Evolutionary conservation across 2,329 filamentous ascomycete genomes (phyloP).

Genomic region (Aspergillus calidoustus): DNA sequence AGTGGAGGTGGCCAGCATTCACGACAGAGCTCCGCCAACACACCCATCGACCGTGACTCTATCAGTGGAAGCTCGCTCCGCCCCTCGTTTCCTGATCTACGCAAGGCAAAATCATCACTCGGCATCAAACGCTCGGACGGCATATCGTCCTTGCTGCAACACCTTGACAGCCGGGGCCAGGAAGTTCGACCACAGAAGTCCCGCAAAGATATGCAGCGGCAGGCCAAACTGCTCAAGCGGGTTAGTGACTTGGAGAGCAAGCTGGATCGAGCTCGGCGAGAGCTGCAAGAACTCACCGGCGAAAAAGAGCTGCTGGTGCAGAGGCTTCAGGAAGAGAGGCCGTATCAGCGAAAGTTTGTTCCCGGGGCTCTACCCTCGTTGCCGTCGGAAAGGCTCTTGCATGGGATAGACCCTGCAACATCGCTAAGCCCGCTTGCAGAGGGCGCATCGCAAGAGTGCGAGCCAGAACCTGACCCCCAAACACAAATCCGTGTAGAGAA

Average conservation of each 20-base stretch:
- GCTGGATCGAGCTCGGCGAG: conserved; percentile 58
- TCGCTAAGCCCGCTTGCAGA: conserved; percentile 16
- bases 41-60: conserved; percentile 19
- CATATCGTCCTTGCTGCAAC: conserved; percentile 34
- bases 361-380: conserved; percentile 50
- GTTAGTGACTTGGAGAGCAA: conserved; percentile 66
- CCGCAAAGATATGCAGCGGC: conserved; percentile 61
- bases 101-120: conserved; percentile 38
- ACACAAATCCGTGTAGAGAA: background rate
- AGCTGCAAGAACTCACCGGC: conserved; percentile 56
- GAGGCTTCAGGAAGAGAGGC: conserved; percentile 30
- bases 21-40: conserved; percentile 22
- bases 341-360: conserved; percentile 43
- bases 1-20: conserved; percentile 22
- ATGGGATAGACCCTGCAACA: conserved; percentile 25
- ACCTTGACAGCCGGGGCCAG: conserved; percentile 26
- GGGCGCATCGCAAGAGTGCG: conserved; percentile 4
- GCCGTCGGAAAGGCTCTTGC: conserved; percentile 52
- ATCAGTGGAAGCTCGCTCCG: conserved; percentile 32
- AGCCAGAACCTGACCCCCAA: background rate
- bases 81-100: conserved; percentile 42
- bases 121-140: conserved; percentile 35
- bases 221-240: conserved; percentile 62
- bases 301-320: conserved; percentile 35
- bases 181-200: conserved; percentile 55